Evolutionary conservation across 331 rosid species (phyloP), one percentile per base, ranked within the genome.

Genomic region (Stylosanthes scabra): DNA sequence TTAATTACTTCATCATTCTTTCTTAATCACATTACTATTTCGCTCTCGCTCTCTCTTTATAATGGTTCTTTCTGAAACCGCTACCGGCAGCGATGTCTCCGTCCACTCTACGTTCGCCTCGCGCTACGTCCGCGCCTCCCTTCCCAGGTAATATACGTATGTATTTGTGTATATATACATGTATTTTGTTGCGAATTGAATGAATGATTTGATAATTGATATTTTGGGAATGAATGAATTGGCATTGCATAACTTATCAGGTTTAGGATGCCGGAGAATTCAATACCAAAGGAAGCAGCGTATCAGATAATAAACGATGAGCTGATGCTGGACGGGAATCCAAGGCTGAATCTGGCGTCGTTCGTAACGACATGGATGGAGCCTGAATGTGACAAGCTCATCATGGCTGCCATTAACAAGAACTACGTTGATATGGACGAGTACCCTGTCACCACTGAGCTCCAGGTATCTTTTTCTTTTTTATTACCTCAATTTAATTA

Each of bases 391-490:
- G 88, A 91, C 34, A 87, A 81, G 71, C 92, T 91, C 41, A 85
- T 91, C 20, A 85, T 91, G 92, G 83, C 80, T 34, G 51, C 94
- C 51, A 77, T 88, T 58, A 89, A 85, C 82, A 91, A 91, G 78
- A 91, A 91, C 85, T 91, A 85, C 20, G 97, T 91, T 6, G 94
- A 91, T 78, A 88, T 88, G 95, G 97, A 88, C 28, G 95, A 91
- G 61, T 91, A 91, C 71, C 97, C 97, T 29, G 87, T 87, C 66
- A 91, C 97, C 78, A 91, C 97, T 15, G 95, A 91, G 37, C 87
- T 91, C 31, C 97, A 91, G 81, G 95, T 20, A n/a, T n/a, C n/a
- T n/a, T n/a, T n/a, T n/a, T n/a, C n/a, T n/a, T n/a, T n/a, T n/a
- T n/a, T n/a, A n/a, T 20, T 20, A 20, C 25, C 25, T 20, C 25